Evolutionary conservation across 2,329 filamentous ascomycete genomes (phyloP), one percentile per base, ranked within the genome.

Genomic region (Macrophomina tecta): DNA sequence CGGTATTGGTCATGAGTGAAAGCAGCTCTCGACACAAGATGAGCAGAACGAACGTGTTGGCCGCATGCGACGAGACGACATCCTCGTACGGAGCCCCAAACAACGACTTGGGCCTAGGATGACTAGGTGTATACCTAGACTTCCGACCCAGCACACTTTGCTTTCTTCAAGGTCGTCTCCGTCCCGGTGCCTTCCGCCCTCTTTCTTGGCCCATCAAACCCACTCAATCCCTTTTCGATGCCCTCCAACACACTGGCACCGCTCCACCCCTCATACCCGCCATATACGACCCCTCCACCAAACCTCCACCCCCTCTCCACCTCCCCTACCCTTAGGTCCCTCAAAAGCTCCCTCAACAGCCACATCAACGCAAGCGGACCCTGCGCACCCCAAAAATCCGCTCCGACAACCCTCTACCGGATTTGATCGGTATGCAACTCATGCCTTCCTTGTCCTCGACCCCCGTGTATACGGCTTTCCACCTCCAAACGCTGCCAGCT

Each of bases 21-120:
- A 79, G 68, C 0, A 80, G 72, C 66, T 80, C 79, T 1, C 77
- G 76, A 46, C 76, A 77, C 5, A 80, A 71, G 52, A 80, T 79
- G 2, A 80, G 70, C 6, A 77, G 78, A 6, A 78, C 77, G 42
- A 79, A 78, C 8, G 77, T 74, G 67, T 80, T 79, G 69, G 79
- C 73, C 5, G 72, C 73, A 60, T 79, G 77, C 2, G 76, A 76
- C 6, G 75, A 77, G 56, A 80, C 77, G 36, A 80, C 68, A 68
- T 80, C 78, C 53, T 78, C 74, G 68, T 80, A 80, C 1, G 78
- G 78, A 8, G 80, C 80, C 16, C 80, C 74, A 42, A 71, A 65
- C n/a, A 80, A 64, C 1, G 69, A 69, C 53, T 79, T 79, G 79
- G 6, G 74, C 69, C 78, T 74, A 80, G 2, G 77, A 79, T 8